Conservation (phyloP, 1,284 basidiomycete species). For the Gastroboletus turbinatus region DNA sequence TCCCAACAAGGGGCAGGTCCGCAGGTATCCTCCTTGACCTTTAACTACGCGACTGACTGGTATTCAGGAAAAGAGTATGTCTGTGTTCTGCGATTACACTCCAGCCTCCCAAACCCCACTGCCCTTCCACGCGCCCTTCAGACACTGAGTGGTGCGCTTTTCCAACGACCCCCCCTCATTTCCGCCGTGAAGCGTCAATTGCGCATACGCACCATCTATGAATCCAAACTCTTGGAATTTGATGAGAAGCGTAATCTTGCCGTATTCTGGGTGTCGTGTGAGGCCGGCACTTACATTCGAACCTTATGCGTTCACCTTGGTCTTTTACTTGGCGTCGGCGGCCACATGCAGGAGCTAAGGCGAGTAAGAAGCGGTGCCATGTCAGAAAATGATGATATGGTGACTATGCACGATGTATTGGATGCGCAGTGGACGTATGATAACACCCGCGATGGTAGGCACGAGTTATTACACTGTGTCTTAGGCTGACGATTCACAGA, state of each 20-base stretch:
- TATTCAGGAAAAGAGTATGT: constrained; percentile 95
- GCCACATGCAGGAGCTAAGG: constrained; percentile 99
- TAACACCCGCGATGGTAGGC: constrained; percentile 93
- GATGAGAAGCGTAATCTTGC: constrained; percentile 97
- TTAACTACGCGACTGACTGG: constrained; percentile 2
- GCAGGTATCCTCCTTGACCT: constrained; percentile 28
- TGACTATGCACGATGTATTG: constrained; percentile 99
- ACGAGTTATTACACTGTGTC: neutral
- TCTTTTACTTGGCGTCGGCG: constrained; percentile 92
- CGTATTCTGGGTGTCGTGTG: constrained; percentile 98
- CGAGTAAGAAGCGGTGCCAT: constrained; percentile 95
- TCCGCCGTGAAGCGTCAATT: constrained; percentile 99
- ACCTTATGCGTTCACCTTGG: constrained; percentile 98
- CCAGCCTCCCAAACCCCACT: constrained; percentile 76
- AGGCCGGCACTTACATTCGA: constrained; percentile 98
- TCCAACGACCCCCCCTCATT: constrained; percentile 98
- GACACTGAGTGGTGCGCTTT: constrained; percentile 96
- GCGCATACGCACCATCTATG: constrained; percentile 96
- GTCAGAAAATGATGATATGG: constrained; percentile 97
- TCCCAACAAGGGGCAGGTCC: constrained; percentile 93
- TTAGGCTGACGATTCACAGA: constrained; percentile 50
- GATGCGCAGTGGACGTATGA: constrained; percentile 99
- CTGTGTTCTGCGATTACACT: constrained; percentile 92
- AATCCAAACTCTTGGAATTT: constrained; percentile 95
- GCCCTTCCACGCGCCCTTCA: constrained; percentile 92